Evolutionary conservation across 225 moss, liverwort and hornwort species (phyloP).

Genomic region (Bryum argenteum): DNA sequence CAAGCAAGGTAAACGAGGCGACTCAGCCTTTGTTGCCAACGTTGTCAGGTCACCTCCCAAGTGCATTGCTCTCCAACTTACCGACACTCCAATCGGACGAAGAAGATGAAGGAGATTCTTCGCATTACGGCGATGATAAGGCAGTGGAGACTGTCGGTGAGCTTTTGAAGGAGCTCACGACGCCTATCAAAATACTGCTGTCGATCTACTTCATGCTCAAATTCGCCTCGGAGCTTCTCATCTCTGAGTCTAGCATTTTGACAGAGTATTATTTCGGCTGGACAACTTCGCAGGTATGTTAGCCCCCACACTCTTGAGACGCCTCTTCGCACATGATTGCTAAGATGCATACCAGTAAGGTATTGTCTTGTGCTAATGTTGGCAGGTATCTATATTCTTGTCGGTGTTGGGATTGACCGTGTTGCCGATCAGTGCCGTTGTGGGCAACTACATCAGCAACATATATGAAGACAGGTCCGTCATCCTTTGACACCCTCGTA

Average conservation of each 20-base stretch:
- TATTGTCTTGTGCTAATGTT: not conserved
- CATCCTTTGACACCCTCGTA: not conserved
- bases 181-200: slow-evolving; percentile 63
- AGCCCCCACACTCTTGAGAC: too few relatives aligned
- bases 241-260: slow-evolving; percentile 82
- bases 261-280: slow-evolving; percentile 72
- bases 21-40: slow-evolving; percentile 34
- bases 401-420: slow-evolving; percentile 78
- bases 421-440: slow-evolving; percentile 79
- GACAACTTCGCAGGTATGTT: slow-evolving; percentile 40
- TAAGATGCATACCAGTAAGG: not conserved
- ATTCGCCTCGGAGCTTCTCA: slow-evolving; percentile 75
- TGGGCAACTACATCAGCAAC: slow-evolving; percentile 80
- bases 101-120: slow-evolving; percentile 35
- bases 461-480: slow-evolving; percentile 78
- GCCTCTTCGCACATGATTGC: not conserved
- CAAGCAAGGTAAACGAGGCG: slow-evolving; percentile 31
- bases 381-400: slow-evolving; percentile 62
- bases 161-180: slow-evolving; percentile 47
- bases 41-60: slow-evolving; percentile 23
- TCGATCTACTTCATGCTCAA: slow-evolving; percentile 92
- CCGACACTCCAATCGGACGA: slow-evolving; percentile 5
- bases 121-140: slow-evolving; percentile 27
- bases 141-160: slow-evolving; percentile 49
- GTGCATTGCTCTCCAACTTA: slow-evolving; percentile 17